These are phyloP conservation scores for Luffa aegyptiaca DNA, from an alignment of 306 rosid species.

Conservation along the genomic window DNA sequence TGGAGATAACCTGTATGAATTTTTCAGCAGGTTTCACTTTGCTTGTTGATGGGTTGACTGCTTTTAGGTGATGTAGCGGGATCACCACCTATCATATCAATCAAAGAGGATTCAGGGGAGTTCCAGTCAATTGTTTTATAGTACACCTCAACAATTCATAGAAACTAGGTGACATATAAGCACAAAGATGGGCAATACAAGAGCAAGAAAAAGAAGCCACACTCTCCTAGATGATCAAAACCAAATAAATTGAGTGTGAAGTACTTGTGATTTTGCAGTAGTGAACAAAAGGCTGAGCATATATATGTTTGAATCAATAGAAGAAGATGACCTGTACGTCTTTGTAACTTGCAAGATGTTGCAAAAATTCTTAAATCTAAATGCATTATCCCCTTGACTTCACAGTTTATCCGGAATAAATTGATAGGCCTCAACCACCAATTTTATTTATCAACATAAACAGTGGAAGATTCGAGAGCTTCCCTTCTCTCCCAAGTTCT, in stretches of 20 bases:
- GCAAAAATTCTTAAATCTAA: not conserved
- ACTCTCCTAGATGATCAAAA: not conserved
- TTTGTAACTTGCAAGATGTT: not conserved
- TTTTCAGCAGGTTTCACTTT: conserved; percentile 56
- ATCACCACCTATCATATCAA: conserved; percentile 49
- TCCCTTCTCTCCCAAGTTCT: too few relatives aligned
- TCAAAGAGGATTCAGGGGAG: not conserved
- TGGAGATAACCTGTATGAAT: conserved; percentile 65
- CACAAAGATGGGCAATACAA: not conserved
- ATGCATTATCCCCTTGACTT: not conserved
- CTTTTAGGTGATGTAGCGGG: conserved; percentile 73
- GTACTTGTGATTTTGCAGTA: not conserved
- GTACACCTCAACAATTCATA: not conserved
- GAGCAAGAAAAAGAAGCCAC: not conserved
- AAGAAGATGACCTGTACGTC: not conserved
- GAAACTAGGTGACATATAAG: not conserved
- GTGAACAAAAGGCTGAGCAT: not conserved
- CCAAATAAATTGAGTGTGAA: not conserved
- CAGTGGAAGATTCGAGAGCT: too few relatives aligned
- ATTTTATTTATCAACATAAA: too few relatives aligned
- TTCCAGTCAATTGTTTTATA: not conserved
- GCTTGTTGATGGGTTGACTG: conserved; percentile 73
- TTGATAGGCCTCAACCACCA: too few relatives aligned
- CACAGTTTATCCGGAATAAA: not conserved
- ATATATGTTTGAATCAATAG: not conserved